phyloP scores from a whole-genome alignment of 768 basidiomycete species.

The Mycena filopes region DNA sequence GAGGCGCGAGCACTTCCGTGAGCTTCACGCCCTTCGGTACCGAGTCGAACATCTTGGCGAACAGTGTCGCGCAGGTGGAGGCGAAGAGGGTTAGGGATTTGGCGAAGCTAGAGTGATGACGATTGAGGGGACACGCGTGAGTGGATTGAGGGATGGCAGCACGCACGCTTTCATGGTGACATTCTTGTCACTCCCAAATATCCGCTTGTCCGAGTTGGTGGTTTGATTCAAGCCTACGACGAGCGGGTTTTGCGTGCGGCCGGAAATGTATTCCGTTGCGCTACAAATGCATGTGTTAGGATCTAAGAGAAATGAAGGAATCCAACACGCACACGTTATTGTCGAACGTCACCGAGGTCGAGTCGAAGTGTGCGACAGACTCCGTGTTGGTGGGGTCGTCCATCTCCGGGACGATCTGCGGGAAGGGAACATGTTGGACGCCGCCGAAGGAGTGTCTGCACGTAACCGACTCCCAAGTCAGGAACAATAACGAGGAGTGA shows the following conservation, averaged over 20 bases:
- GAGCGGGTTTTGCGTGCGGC: constrained; percentile 6
- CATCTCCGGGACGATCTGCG: neutral
- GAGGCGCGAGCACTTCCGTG: neutral
- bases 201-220: neutral
- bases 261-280: constrained; percentile 15
- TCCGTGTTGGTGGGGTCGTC: constrained; percentile 2
- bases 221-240: constrained; percentile 11
- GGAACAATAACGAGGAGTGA: no score
- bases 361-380: constrained; percentile 9
- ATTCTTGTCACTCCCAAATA: constrained; percentile 11
- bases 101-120: neutral
- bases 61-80: neutral
- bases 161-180: constrained; percentile 12
- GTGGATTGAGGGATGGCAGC: no score
- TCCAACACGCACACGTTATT: constrained; percentile 12
- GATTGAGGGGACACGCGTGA: no score
- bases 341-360: constrained; percentile 4
- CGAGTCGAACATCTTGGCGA: neutral
- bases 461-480: no score
- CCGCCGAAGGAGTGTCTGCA: constrained; percentile 7
- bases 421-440: constrained; percentile 2
- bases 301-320: no score
- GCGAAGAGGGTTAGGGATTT: neutral
- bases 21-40: neutral
- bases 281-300: no score